Base-by-base conservation (phyloP, 2,329 filamentous ascomycete species). In the Epichloe bromicola region DNA sequence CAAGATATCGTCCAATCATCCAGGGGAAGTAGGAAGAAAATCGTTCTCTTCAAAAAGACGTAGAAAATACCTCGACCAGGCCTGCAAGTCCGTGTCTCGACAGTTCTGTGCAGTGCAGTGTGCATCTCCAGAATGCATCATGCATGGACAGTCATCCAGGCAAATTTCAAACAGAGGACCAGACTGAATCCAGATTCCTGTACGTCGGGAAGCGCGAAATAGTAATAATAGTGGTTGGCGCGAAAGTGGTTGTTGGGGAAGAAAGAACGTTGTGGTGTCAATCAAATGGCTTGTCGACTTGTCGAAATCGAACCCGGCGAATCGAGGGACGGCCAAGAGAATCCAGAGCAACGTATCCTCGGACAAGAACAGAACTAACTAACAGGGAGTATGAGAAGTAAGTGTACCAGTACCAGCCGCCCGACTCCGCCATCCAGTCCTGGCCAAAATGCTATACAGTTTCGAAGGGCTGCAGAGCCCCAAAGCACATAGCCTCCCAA, bases 381-480 rank as follows among this genome's bases (percentile, higher is more conserved):
- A 36, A 45, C 33, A 48, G 38, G 48, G 43, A 46, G 33, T 4
- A 54, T 53, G 46, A 44, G 54, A 40, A 51, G 50, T 42, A 59
- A 54, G 49, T 55, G 53, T 51, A 52, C 56, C 45, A 59, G 26
- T 26, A 26, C 26, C 26, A 26, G 56, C 57, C 59, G 46, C 54
- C 54, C 57, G 65, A 67, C 67, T 67, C 67, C 66, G 69, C 67
- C 70, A 69, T 67, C 58, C 65, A 59, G 56, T 56, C 60, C 60
- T 57, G 60, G 58, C 59, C 60, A 62, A 62, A 65, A 51, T 61
- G 65, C 61, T 64, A 60, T 56, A 60, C 59, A 62, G 52, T 59
- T 58, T 63, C 58, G 59, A 58, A 57, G 59, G 59, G 60, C 30
- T n/a, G 17, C 54, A 48, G 51, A 55, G 56, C 57, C 61, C 56